These are phyloP conservation scores for Veloporphyrellus conicus DNA, from an alignment of 1,284 basidiomycete genomes.

Conservation along the genomic window DNA sequence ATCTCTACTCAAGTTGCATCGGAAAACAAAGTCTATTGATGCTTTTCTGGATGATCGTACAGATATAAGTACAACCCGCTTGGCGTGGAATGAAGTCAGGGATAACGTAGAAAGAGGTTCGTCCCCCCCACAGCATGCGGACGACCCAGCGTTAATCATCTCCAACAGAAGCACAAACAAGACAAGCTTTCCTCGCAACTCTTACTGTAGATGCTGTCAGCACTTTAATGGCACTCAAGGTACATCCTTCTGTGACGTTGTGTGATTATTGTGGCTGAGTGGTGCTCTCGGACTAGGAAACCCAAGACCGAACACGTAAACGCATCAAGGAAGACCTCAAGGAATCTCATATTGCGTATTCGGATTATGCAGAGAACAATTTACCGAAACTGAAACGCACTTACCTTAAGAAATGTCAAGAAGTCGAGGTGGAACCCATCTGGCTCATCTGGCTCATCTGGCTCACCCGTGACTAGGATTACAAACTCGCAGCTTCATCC, in stretches of 20 bases:
- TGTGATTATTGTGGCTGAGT: slow-evolving; percentile 2
- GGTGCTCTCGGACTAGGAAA: slow-evolving; percentile 50
- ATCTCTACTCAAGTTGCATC: slow-evolving; percentile 64
- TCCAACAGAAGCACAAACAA: slow-evolving; percentile 69
- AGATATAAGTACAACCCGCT: slow-evolving; percentile 59
- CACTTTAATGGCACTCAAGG: slow-evolving; percentile 65
- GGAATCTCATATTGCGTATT: slow-evolving; percentile 65
- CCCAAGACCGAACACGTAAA: slow-evolving; percentile 81
- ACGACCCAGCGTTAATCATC: background rate
- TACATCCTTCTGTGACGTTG: slow-evolving; percentile 27
- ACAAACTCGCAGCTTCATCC: slow-evolving; percentile 48
- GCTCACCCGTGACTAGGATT: slow-evolving; percentile 45
- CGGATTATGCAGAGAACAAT: slow-evolving; percentile 70
- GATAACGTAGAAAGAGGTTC: slow-evolving; percentile 78
- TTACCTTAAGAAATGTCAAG: slow-evolving; percentile 77
- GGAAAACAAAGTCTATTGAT: slow-evolving; percentile 66
- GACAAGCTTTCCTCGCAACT: slow-evolving; percentile 70
- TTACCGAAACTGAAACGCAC: slow-evolving; percentile 74
- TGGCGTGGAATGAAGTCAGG: slow-evolving; percentile 77
- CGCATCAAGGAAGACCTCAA: slow-evolving; percentile 88
- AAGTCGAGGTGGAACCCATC: slow-evolving; percentile 61
- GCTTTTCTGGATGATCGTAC: slow-evolving; percentile 57
- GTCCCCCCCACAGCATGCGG: slow-evolving; percentile 13
- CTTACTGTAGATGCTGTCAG: slow-evolving; percentile 70
- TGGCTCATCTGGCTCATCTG: slow-evolving; percentile 1